Evolutionary conservation across 192 early-diverging fungal species (phyloP).

Genomic region (Coemansia sp.): DNA sequence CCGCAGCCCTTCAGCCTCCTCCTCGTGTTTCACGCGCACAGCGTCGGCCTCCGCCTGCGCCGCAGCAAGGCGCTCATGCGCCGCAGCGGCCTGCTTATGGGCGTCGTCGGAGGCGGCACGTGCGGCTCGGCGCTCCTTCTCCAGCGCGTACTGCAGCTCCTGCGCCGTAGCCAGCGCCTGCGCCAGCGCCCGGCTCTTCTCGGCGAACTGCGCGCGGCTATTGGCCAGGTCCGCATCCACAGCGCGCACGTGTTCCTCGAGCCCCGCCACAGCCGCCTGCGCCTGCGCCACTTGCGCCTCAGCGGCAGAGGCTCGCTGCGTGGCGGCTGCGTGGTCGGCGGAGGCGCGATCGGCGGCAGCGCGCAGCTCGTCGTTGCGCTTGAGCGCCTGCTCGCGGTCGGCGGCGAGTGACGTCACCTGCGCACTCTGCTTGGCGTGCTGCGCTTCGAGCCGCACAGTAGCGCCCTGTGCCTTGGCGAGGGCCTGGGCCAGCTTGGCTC

Average conservation of each 20-base stretch:
- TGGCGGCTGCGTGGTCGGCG: slow-evolving; percentile 1
- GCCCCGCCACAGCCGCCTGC: slow-evolving; percentile 8
- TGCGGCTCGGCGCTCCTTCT: slow-evolving; percentile 32
- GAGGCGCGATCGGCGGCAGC: not conserved
- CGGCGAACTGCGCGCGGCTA: slow-evolving; percentile 51
- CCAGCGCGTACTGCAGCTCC: slow-evolving; percentile 43
- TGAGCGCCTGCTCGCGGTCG: slow-evolving; percentile 3
- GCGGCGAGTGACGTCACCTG: slow-evolving; percentile 6
- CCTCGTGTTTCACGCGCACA: slow-evolving; percentile 6
- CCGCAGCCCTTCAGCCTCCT: slow-evolving; percentile 22
- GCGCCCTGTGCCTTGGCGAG: slow-evolving; percentile 41
- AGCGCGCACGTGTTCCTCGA: slow-evolving; percentile 44
- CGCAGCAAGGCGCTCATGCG: slow-evolving; percentile 34
- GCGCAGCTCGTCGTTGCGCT: slow-evolving; percentile 9
- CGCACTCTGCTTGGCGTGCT: slow-evolving; percentile 21
- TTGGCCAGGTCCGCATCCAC: slow-evolving; percentile 48
- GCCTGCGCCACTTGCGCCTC: slow-evolving; percentile 27
- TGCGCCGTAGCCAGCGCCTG: slow-evolving; percentile 39
- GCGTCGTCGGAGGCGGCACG: slow-evolving; percentile 13
- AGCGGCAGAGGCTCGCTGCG: not conserved
- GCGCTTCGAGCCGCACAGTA: slow-evolving; percentile 23
- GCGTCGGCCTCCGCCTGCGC: slow-evolving; percentile 14
- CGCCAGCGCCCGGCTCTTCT: slow-evolving; percentile 43
- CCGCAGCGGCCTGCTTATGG: slow-evolving; percentile 19
- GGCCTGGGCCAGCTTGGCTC: slow-evolving; percentile 24